Base-by-base conservation (phyloP, 1,284 basidiomycete genomes). In the Ustilago vetiveriae region DNA sequence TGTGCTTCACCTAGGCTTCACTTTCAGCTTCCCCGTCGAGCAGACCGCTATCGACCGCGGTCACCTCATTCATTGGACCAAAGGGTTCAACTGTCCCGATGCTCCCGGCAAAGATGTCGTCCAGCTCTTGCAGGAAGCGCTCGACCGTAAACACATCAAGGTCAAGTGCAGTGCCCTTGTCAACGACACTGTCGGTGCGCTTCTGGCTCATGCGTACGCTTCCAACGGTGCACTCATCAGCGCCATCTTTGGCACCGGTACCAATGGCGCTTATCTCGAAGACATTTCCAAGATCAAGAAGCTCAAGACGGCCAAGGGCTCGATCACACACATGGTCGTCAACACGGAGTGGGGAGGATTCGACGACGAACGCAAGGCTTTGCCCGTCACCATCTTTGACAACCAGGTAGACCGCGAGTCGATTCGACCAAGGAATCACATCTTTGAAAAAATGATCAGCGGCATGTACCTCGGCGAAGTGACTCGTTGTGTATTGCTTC, bases 381-480 rank as follows among this genome's bases (percentile, higher is more conserved):
- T 98, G 19, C 94, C 93, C 5, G 88, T 90, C 7, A 97, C 95
- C 0, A 88, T 90, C n/a, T 97, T 89, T 77, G 95, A 98, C 84
- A 94, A 92, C 84, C 88, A 90, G 73, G 85, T 98, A 21, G 95
- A 98, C 82, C 89, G 96, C 52, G 88, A 90, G 79, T 92, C 90
- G 45, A 97, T 98, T 83, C 97, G 98, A 79, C 93, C 94, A 47
- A 87, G 89, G 49, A 92, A 89, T 81, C 95, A 98, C 83, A 90
- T 91, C 2, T 98, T 94, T 79, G 96, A 98, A 83, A 98, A 98
- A 85, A 93, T 97, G 85, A 92, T 98, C 72, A 96, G 93, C 3
- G 96, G 96, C 60, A 98, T 98, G 94, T 98, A 98, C 83, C 88
- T 98, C 35, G 95, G 95, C 57, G 95, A 98, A 84, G 88, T 98